These are phyloP conservation scores for Phytophthora multivora DNA, from an alignment of 352 stramenopile genomes.

Conservation along the genomic window DNA sequence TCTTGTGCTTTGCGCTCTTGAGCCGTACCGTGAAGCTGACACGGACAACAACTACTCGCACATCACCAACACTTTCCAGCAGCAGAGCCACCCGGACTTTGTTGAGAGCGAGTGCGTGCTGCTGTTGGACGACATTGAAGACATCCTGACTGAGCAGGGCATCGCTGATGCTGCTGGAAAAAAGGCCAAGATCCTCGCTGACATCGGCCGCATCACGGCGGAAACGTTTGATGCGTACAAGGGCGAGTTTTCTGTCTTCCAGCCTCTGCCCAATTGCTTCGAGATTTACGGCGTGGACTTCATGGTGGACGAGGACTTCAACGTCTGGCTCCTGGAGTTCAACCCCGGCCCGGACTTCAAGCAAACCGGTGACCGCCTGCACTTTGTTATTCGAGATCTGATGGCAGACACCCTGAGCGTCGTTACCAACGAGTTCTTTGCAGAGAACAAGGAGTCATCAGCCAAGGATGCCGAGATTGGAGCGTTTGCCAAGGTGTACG, in stretches of 20 bases:
- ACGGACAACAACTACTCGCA: slow-evolving; percentile 68
- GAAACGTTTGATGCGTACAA: slow-evolving; percentile 78
- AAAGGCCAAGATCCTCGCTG: slow-evolving; percentile 59
- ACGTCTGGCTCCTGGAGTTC: slow-evolving; percentile 73
- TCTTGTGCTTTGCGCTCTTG: slow-evolving; percentile 58
- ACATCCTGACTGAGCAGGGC: slow-evolving; percentile 54
- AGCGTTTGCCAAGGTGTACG: slow-evolving; percentile 59
- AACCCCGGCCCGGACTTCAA: slow-evolving; percentile 85
- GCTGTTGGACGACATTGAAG: slow-evolving; percentile 59
- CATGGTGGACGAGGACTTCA: slow-evolving; percentile 70
- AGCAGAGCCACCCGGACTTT: slow-evolving; percentile 70
- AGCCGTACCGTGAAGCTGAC: slow-evolving; percentile 50
- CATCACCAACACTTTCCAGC: slow-evolving; percentile 83
- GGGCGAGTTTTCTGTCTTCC: slow-evolving; percentile 76
- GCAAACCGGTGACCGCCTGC: slow-evolving; percentile 64
- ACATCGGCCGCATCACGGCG: slow-evolving; percentile 64
- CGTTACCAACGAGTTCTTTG: slow-evolving; percentile 61
- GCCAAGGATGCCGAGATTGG: slow-evolving; percentile 29
- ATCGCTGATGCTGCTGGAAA: slow-evolving; percentile 37
- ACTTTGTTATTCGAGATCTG: slow-evolving; percentile 64
- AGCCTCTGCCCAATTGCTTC: slow-evolving; percentile 72
- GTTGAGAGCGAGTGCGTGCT: slow-evolving; percentile 74
- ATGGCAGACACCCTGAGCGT: slow-evolving; percentile 66
- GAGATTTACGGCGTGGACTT: slow-evolving; percentile 83
- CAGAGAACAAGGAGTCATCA: slow-evolving; percentile 17